A percentile compares a stretch with the other conserved stretches of the same genome.
These are phyloP conservation scores for Dioscorea alata DNA, from an alignment of 106 monocot species.

Conservation along the genomic window DNA sequence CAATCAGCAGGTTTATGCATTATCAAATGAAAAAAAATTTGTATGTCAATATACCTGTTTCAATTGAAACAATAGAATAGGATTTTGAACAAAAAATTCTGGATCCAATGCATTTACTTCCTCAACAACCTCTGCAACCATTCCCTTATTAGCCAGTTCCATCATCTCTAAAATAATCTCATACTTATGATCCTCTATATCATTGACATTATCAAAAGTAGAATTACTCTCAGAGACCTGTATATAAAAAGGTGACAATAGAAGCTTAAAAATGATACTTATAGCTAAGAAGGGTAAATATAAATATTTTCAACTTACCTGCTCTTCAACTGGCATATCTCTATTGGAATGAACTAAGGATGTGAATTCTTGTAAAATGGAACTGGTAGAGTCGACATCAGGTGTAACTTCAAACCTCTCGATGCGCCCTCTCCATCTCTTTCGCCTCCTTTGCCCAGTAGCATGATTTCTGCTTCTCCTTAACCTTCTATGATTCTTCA, in stretches of 20 bases:
- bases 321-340: slow-evolving; percentile 31
- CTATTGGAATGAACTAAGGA: slow-evolving; percentile 13
- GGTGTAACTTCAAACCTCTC: slow-evolving; percentile 24
- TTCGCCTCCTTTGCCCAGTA: slow-evolving; percentile 34
- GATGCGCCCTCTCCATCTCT: slow-evolving; percentile 94
- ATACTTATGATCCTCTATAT: slow-evolving; percentile 42
- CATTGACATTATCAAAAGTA: slow-evolving; percentile 26
- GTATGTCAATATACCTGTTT: slow-evolving; percentile 57
- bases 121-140: slow-evolving; percentile 86
- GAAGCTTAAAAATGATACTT: not conserved
- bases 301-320: slow-evolving; percentile 29
- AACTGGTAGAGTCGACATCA: slow-evolving; percentile 8
- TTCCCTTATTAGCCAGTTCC: slow-evolving; percentile 73
- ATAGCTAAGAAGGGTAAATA: not conserved
- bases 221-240: slow-evolving; percentile 36
- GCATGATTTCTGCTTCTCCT: slow-evolving; percentile 57
- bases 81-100: slow-evolving; percentile 76
- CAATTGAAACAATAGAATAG: slow-evolving; percentile 79
- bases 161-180: slow-evolving; percentile 75
- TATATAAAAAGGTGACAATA: slow-evolving; percentile 1
- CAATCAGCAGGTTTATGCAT: too few relatives aligned
- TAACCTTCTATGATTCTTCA: slow-evolving; percentile 49
- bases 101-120: slow-evolving; percentile 86
- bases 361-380: slow-evolving; percentile 7
- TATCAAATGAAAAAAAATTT: too few relatives aligned